These are phyloP conservation scores for Rhodamnia rubescens DNA, from an alignment of 345 rosid genomes.

Conservation along the genomic window DNA sequence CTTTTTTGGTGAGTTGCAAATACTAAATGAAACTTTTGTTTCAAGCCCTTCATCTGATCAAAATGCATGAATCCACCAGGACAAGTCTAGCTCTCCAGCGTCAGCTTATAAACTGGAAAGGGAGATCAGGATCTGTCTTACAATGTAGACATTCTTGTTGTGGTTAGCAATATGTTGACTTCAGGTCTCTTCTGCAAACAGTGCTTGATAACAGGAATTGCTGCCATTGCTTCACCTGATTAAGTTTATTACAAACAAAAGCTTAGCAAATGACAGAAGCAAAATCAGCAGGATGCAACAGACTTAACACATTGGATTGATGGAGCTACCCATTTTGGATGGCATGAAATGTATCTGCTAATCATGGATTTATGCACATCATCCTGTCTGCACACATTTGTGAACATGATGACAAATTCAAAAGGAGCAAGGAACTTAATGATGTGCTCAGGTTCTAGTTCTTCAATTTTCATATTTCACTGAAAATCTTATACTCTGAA, in stretches of 20 bases:
- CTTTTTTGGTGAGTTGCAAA: not conserved
- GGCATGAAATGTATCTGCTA: not conserved
- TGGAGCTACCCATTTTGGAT: not conserved
- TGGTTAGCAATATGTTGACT: conserved; percentile 66
- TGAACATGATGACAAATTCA: not conserved
- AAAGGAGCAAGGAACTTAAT: not conserved
- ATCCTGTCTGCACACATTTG: not conserved
- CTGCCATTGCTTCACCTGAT: conserved; percentile 92
- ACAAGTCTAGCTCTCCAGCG: not conserved
- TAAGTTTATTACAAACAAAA: not conserved
- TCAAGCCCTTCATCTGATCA: not conserved
- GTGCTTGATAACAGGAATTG: conserved; percentile 63
- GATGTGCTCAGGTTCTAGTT: not conserved
- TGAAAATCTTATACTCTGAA: not conserved
- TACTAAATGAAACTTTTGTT: not conserved
- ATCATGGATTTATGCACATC: not conserved
- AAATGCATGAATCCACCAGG: not conserved
- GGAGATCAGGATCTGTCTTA: conserved; percentile 11
- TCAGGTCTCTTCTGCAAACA: conserved; percentile 43
- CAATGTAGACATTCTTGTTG: conserved; percentile 67
- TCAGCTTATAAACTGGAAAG: not conserved
- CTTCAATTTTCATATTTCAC: not conserved
- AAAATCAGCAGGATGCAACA: not conserved
- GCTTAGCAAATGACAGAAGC: not conserved
- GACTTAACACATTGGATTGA: not conserved